phyloP scores from a whole-genome alignment of 2,329 filamentous ascomycete species.

The Calonectria crousiana region DNA sequence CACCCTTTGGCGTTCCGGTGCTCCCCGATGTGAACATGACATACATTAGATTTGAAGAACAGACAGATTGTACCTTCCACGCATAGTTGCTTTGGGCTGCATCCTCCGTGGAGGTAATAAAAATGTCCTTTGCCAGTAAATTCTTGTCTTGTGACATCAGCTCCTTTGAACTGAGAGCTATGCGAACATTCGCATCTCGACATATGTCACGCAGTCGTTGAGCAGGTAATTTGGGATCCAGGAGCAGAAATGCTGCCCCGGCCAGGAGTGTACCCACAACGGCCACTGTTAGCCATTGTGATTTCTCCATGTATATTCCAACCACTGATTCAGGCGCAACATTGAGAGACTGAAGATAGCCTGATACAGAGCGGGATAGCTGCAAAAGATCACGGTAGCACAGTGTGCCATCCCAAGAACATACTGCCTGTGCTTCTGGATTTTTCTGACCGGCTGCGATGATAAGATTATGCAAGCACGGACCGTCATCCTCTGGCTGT shows the following conservation, averaged over 20 bases:
- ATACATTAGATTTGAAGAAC: not conserved
- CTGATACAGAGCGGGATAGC: not conserved
- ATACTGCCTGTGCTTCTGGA: not conserved
- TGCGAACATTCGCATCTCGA: not conserved
- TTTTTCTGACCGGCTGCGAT: not conserved
- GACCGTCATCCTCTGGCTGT: too few species aligned
- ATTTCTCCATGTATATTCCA: not conserved
- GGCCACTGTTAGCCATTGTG: not conserved
- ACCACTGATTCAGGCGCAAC: not conserved
- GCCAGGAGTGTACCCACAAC: not conserved
- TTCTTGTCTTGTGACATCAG: not conserved
- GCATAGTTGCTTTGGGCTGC: not conserved
- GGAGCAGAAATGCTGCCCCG: not conserved
- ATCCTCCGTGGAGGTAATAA: not conserved
- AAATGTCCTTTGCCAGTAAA: not conserved
- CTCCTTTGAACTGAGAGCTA: not conserved
- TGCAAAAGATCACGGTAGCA: not conserved
- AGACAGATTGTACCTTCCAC: not conserved
- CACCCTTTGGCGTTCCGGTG: not conserved
- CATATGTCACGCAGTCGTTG: not conserved
- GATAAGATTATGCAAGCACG: not conserved
- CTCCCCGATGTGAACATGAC: not conserved
- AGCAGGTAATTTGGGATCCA: not conserved
- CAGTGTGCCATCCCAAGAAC: not conserved
- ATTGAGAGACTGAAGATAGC: not conserved